phyloP scores from a whole-genome alignment of 371 early-diverging fungal species.

The Rhizopus stolonifer region DNA sequence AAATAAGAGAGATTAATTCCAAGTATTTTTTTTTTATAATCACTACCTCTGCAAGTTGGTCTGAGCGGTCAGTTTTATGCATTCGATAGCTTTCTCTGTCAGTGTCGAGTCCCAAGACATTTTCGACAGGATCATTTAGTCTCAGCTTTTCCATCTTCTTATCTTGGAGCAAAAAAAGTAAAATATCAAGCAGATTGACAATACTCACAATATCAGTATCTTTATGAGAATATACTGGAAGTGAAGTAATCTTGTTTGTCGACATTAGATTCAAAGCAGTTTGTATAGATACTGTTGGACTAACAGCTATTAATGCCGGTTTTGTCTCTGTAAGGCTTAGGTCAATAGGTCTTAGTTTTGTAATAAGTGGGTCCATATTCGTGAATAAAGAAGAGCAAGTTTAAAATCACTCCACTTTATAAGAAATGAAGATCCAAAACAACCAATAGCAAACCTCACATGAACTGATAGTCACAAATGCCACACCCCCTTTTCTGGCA shows the following conservation, averaged over 20 bases:
- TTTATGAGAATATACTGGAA: conserved; percentile 61
- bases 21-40: no score
- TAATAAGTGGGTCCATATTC: conserved; percentile 9
- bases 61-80: conserved; percentile 48
- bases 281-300: conserved; percentile 49
- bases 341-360: conserved; percentile 36
- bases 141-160: conserved; percentile 33
- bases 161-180: conserved; percentile 42
- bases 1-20: no score
- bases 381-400: neutral
- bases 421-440: no score
- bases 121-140: conserved; percentile 49
- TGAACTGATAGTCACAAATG: no score
- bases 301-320: conserved; percentile 47
- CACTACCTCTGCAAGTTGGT: conserved; percentile 39
- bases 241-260: conserved; percentile 48
- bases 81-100: conserved; percentile 61
- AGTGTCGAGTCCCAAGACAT: conserved; percentile 55
- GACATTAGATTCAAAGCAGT: conserved; percentile 49
- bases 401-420: no score
- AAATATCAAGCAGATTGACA: conserved; percentile 56
- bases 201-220: conserved; percentile 54
- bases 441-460: no score
- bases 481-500: no score
- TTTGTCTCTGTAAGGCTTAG: conserved; percentile 37